Evolutionary conservation across 2,329 filamentous ascomycete genomes (phyloP).

Genomic region (Alternaria longipes): DNA sequence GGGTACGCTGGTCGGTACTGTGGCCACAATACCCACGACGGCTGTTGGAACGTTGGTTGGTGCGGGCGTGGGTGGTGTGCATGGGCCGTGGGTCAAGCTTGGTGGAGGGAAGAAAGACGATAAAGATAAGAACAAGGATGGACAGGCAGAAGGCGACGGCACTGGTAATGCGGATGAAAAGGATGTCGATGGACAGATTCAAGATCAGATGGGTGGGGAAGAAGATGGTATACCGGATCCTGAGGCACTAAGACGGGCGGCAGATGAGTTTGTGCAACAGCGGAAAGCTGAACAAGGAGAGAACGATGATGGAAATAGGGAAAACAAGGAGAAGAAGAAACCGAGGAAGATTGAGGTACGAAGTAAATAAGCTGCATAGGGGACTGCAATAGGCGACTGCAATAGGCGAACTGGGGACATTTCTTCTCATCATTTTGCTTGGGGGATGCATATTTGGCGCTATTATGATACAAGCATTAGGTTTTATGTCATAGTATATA

Average conservation of each 20-base stretch:
- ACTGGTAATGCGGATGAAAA: conserved; percentile 14
- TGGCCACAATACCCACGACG: conserved; percentile 53
- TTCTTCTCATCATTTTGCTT: neutral
- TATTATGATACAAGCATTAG: neutral
- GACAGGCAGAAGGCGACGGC: conserved; percentile 19
- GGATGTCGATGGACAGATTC: conserved; percentile 8
- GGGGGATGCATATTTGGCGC: neutral
- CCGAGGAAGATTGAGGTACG: conserved; percentile 42
- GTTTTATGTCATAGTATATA: neutral
- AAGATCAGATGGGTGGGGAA: conserved; percentile 8
- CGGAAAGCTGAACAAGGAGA: conserved; percentile 9
- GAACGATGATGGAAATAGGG: conserved; percentile 5
- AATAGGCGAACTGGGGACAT: neutral
- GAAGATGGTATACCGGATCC: conserved; percentile 40
- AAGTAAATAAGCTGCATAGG: conserved; percentile 11
- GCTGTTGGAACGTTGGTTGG: conserved; percentile 54
- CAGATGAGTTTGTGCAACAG: conserved; percentile 21
- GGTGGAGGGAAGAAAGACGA: conserved; percentile 28
- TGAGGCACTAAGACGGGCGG: conserved; percentile 33
- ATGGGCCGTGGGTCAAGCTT: conserved; percentile 56
- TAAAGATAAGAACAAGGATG: conserved; percentile 12
- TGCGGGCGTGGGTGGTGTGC: conserved; percentile 52
- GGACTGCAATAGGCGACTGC: neutral
- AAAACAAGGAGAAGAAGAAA: conserved; percentile 28
- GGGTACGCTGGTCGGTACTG: conserved; percentile 51